Base-by-base conservation (phyloP, 2,329 filamentous ascomycete genomes). In the Xylariaceae sp. region DNA sequence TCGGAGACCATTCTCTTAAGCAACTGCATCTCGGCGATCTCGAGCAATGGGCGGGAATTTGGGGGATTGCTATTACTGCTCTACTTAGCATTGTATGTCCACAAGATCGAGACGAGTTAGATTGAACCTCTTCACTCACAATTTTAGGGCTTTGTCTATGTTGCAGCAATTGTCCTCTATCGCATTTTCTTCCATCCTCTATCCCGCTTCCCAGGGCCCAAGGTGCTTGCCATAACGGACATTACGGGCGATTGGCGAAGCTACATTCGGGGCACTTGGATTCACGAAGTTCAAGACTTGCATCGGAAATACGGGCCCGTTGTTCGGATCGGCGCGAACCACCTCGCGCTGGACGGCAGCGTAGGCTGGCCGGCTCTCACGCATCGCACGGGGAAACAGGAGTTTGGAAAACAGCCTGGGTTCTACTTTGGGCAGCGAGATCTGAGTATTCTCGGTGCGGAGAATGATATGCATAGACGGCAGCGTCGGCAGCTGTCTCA, bases 161-260 rank as follows among this genome's bases (percentile, higher is more conserved):
- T 7, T 28, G 7, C 22, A 28, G 43, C 31, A 6, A 28, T n/a
- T 1, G 22, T 34, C 16, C 28, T 45, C 43, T 45, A 45, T n/a
- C 43, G 43, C 14, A 34, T 45, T 22, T 45, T 19, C 19, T 45
- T 31, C 12, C 43, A 45, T 18, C 43, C 43, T 18, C 43, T 45
- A n/a, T 31, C 43, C n/a, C 28, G 33, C 6, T 45, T 45, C 31
- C 43, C 43, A 7, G 43, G 43, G 6, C 43, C 43, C 4, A 45
- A 28, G 6, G 5, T 16, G 13, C 17, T 31, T 14, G 43, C 43
- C 28, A n/a, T 33, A 6, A 45, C 43, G 28, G 33, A 45, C 13
- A 17, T 45, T 6, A 31, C 33, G n/a, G n/a, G 43, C 22, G n/a
- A 14, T 9, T 45, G 43, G 43, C 28, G 18, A 16, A 14, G 22